Conservation (phyloP, 2,329 filamentous ascomycete species). For the Keithomyces neogunnii region DNA sequence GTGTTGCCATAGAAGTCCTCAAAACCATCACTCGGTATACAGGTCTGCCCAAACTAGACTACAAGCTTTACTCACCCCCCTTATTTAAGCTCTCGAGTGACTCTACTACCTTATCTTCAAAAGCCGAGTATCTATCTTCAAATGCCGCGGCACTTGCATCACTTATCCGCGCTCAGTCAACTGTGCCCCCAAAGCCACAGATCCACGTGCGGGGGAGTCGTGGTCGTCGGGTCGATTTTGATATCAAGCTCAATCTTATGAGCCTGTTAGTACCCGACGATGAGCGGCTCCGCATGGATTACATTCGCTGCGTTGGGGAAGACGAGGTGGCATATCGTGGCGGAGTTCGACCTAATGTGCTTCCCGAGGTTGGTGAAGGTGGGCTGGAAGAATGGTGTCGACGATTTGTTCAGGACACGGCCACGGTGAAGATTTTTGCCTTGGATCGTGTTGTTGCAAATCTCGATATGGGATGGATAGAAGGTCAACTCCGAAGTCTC, state of each 20-base stretch:
- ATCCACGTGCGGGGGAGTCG: slow-evolving; percentile 40
- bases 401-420: slow-evolving; percentile 36
- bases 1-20: background rate
- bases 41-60: slow-evolving; percentile 40
- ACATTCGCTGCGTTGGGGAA: slow-evolving; percentile 40
- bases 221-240: slow-evolving; percentile 39
- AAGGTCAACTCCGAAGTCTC: slow-evolving; percentile 44
- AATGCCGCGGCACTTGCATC: slow-evolving; percentile 35
- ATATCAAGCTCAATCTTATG: slow-evolving; percentile 47
- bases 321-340: slow-evolving; percentile 44
- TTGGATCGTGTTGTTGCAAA: slow-evolving; percentile 46
- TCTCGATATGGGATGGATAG: slow-evolving; percentile 45
- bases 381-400: slow-evolving; percentile 42
- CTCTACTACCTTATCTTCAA: slow-evolving; percentile 36
- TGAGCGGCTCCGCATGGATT: slow-evolving; percentile 37
- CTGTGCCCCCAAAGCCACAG: slow-evolving; percentile 46
- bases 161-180: slow-evolving; percentile 38
- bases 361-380: slow-evolving; percentile 34
- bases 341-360: slow-evolving; percentile 29
- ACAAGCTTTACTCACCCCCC: slow-evolving; percentile 43
- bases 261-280: slow-evolving; percentile 41
- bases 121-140: slow-evolving; percentile 38
- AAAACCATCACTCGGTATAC: slow-evolving; percentile 24
- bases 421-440: slow-evolving; percentile 38
- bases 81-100: slow-evolving; percentile 43